Conservation (phyloP, 1,139 yeast genomes). For the Zygoascus hellenicus region DNA sequence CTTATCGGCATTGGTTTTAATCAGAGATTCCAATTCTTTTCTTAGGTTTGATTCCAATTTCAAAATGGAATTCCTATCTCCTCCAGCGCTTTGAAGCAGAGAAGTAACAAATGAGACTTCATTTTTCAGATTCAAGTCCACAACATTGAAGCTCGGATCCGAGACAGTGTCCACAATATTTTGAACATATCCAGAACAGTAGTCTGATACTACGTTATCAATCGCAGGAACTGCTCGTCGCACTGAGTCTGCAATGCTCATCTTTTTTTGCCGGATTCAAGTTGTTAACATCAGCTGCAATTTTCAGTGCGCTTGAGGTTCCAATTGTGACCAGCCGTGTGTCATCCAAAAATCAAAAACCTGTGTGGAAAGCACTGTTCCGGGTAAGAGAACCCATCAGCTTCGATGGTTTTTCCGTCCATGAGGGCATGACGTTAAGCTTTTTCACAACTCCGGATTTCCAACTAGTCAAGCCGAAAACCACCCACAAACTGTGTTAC, state of each 20-base stretch:
- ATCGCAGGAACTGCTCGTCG: conserved; percentile 84
- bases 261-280: conserved; percentile 1
- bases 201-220: conserved; percentile 86
- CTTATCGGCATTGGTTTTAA: conserved; percentile 46
- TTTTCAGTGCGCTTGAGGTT: background rate
- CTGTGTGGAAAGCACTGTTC: background rate
- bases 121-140: conserved; percentile 49
- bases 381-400: no score
- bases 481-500: no score
- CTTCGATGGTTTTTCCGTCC: no score
- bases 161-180: conserved; percentile 70
- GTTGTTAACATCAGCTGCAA: no score
- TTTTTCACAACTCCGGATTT: no score
- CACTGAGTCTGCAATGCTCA: conserved; percentile 39
- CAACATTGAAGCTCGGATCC: conserved; percentile 76
- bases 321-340: background rate
- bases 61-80: conserved; percentile 48
- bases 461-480: no score
- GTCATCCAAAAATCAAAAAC: background rate
- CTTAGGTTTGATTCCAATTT: conserved; percentile 43
- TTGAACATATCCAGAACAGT: conserved; percentile 83
- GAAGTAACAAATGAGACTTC: conserved; percentile 64
- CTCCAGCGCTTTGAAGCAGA: conserved; percentile 77
- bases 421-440: no score
- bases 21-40: conserved; percentile 48